Base-by-base conservation (phyloP, 2,329 filamentous ascomycete species). In the Ophiostoma triangulosporum region DNA sequence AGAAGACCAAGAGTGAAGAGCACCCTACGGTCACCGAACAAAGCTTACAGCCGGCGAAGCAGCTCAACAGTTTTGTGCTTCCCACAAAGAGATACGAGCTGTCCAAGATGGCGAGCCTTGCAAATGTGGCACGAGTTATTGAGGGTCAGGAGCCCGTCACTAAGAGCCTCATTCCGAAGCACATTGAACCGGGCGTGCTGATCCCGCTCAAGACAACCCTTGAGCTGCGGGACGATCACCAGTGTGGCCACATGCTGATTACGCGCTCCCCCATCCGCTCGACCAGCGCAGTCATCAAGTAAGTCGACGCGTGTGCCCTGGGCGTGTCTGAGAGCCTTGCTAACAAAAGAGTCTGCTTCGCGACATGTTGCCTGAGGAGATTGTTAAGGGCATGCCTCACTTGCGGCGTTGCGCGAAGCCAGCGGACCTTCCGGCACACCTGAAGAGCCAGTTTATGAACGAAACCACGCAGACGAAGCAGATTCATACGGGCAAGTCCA, bases 361-460 rank as follows among this genome's bases (percentile, higher is more conserved):
- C 61, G 69, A 70, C 52, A 66, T 80, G 63, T 69, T 78, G 57
- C 76, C 77, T 62, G 76, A 80, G 62, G 77, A 78, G 64, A 74
- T 75, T 62, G 76, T 75, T 74, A 78, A 81, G 67, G 77, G 76
- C 72, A 71, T 84, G 61, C 76, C 80, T 69, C 81, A 91, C 69
- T 73, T 91, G 54, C 84, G 86, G 58, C 78, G 86, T 65, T 87
- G 88, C 65, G 84, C 83, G 55, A 88, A 89, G 66, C 78, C 77
- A 48, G 71, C 73, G 52, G 83, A 84, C 62, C 72, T 90, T 8
- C 84, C 85, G 9, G 69, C 74, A 26, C 81, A 84, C 60, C 72
- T 86, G 57, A 81, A 81, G 64, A 72, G 74, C 6, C 71, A 76
- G 57, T 77, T 76, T 59, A 81, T 81, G 74, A 79, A 80, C 60